Percentiles rank a stretch among this genome's conserved stretches.
phyloP scores from a whole-genome alignment of 1,284 basidiomycete genomes.

The Sanguinoderma infundibulare region DNA sequence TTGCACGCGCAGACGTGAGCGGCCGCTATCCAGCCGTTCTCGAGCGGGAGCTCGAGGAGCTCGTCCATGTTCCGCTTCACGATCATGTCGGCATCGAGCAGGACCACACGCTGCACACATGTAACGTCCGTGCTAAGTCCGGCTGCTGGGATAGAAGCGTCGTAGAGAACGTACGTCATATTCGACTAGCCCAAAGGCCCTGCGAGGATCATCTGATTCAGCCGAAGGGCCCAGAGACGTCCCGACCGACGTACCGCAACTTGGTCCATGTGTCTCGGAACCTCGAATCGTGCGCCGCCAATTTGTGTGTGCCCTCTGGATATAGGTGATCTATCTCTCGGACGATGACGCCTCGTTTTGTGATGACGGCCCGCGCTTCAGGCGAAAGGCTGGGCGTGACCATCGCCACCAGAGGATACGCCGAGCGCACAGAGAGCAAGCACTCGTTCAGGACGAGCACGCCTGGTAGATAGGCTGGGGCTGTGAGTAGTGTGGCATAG shows the following conservation, averaged over 20 bases:
- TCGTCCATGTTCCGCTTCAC: constrained; percentile 91
- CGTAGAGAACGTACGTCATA: constrained; percentile 66
- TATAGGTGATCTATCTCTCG: constrained; percentile 64
- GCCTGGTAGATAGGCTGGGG: constrained; percentile 72
- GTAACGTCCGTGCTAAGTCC: too few relatives aligned
- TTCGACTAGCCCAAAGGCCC: constrained; percentile 76
- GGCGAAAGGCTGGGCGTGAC: constrained; percentile 66
- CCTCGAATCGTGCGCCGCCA: constrained; percentile 61
- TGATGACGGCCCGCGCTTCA: constrained; percentile 59
- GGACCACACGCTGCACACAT: constrained; percentile 77
- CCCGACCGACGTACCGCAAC: constrained; percentile 58
- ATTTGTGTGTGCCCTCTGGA: constrained; percentile 56
- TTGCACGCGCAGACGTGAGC: constrained; percentile 94
- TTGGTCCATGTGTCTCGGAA: constrained; percentile 94
- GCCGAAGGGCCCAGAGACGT: constrained; percentile 1
- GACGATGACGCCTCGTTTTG: constrained; percentile 55
- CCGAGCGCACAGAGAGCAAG: constrained; percentile 64
- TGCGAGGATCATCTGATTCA: constrained; percentile 32
- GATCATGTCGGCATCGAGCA: constrained; percentile 94
- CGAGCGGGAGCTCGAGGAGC: constrained; percentile 75
- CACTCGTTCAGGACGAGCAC: constrained; percentile 75
- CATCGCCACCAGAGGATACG: constrained; percentile 86
- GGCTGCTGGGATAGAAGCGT: not conserved
- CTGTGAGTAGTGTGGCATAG: constrained; percentile 73
- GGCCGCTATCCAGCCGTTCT: constrained; percentile 79